Evolutionary conservation across 164 flowering plant species (phyloP), one percentile per base, ranked within the genome.

Genomic region (Stephania japonica): DNA sequence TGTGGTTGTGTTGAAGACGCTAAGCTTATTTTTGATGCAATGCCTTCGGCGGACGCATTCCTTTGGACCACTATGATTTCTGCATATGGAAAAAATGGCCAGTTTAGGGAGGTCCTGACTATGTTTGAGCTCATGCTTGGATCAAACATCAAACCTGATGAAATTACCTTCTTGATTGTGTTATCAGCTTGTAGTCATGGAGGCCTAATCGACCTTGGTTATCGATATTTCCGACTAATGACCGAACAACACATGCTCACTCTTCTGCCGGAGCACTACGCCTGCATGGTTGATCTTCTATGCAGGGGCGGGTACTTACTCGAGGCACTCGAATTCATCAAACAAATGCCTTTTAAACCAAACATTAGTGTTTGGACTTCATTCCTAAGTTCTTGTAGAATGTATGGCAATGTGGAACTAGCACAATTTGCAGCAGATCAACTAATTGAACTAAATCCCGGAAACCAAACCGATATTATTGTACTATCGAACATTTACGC

Each of bases 281-380:
- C 72, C 7, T 79, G 79, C 70, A 80, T 76, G 76, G 82, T 74
- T 59, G 82, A 80, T 73, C 79, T 80, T 67, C 72, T 80, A 61
- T 70, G 82, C 43, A 70, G 81, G 13, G 42, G 75, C 9, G 76
- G 76, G 14, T 21, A 41, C 68, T 64, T 79, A 61, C 16, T 19
- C 23, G 27, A 70, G 18, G 77, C 79, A 12, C 61, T 53, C 19
- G 70, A 70, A 44, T 73, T 76, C 74, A 79, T 79, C 12, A 63
- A 73, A 26, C 42, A 67, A 14, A 76, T 79, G 74, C 77, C 77
- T 13, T 41, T 49, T 16, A 70, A 62, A 21, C 75, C 82, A 10
- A 67, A 72, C 21, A 67, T 18, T 27, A 67, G 74, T 65, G 65
- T 79, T 50, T 76, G 79, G 82, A 67, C 65, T 18, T 53, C 79